Percentiles rank a stretch among this genome's conserved stretches.
Conservation (phyloP, 2,329 filamentous ascomycete species). For the Pseudogymnoascus sp. region DNA sequence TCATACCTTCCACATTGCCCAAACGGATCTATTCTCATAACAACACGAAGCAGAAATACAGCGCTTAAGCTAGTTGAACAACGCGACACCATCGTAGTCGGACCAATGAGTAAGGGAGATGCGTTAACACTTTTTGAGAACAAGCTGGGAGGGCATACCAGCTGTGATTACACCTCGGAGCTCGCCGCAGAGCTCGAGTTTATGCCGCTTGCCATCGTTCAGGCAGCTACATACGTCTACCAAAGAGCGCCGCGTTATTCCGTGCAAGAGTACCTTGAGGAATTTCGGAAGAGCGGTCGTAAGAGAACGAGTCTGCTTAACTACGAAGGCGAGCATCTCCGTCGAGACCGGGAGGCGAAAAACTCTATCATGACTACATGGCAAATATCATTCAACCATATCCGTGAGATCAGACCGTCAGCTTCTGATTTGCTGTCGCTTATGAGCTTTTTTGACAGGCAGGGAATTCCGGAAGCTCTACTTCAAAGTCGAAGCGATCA, state of each 20-base stretch:
- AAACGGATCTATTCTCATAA: constrained; percentile 23
- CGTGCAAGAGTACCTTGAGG: constrained; percentile 32
- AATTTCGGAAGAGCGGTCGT: constrained; percentile 30
- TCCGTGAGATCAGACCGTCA: constrained; percentile 27
- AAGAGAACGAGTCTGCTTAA: constrained; percentile 26
- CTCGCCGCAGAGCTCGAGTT: constrained; percentile 22
- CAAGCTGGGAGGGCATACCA: constrained; percentile 19
- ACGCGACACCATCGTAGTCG: constrained; percentile 22
- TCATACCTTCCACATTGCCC: constrained; percentile 19
- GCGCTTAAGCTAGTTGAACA: constrained; percentile 19
- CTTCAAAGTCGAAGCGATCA: constrained; percentile 19
- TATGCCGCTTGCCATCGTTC: constrained; percentile 27
- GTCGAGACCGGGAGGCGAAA: constrained; percentile 29
- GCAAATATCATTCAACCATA: constrained; percentile 32
- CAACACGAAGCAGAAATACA: constrained; percentile 18
- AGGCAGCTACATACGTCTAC: constrained; percentile 24
- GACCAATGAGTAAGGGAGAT: constrained; percentile 24
- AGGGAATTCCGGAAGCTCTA: constrained; percentile 33
- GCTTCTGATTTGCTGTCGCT: constrained; percentile 38
- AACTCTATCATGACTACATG: constrained; percentile 34
- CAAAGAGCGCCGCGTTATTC: constrained; percentile 26
- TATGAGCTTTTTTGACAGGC: constrained; percentile 40
- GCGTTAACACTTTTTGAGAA: constrained; percentile 27
- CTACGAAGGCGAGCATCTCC: constrained; percentile 27
- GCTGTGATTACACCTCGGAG: constrained; percentile 13